Evolutionary conservation across 257 asterid species (phyloP), one percentile per base, ranked within the genome.

Genomic region (Ophiorrhiza pumila): DNA sequence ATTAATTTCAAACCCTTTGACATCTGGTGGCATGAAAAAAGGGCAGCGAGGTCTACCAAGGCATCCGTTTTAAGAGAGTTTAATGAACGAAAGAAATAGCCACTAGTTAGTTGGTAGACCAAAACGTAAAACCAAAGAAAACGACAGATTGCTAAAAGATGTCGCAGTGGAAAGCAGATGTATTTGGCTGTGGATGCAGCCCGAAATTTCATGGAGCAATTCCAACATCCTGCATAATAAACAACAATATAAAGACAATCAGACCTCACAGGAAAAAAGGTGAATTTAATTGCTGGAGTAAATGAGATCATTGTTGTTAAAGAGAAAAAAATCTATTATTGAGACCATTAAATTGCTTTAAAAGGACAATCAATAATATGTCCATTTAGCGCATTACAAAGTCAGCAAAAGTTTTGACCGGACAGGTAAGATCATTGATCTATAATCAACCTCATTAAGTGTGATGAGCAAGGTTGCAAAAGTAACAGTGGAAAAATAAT

Each of bases 1-100:
- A 74, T 55, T 69, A 69, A 56, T 13, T 45, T 74, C 55, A 50
- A 70, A 47, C 65, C 64, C 31, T 35, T n/a, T 39, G 74, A 79
- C 76, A 79, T 73, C 68, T 63, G 66, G 63, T 37, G 37, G 65
- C 46, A 13, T 42, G 13, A 60, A 57, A 55, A 46, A 59, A 64
- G 31, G 63, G 74, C 32, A 65, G 73, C 73, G 2, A 63, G 47
- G 18, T 71, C 68, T 64, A 39, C 50, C 55, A 55, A 31, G 62
- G 41, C n/a, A 50, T 52, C 56, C 63, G 50, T 53, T 74, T 52
- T 41, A 45, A 39, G 65, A 35, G 41, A 62, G 47, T 37, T 62
- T 20, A 57, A 43, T 46, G 65, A 63, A 61, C 47, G 74, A 11
- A 62, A 71, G 61, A 62, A 32, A 29, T 53, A 70, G 63, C 20